Conservation (phyloP, 164 flowering plant genomes). For the Cinnamomum chago region DNA sequence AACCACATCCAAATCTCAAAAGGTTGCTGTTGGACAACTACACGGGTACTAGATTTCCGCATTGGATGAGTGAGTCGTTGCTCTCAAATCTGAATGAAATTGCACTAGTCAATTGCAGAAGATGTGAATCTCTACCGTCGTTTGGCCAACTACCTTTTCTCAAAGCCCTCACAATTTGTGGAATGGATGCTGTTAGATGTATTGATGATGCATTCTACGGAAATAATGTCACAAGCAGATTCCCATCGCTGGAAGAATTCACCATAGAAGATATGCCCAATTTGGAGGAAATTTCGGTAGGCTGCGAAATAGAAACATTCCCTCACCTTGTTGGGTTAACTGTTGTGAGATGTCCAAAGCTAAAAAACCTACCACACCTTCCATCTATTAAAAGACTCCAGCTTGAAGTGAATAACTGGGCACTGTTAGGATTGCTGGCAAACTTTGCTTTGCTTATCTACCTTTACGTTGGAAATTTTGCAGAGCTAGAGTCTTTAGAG, state of each 20-base stretch:
- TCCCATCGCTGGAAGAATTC: slow-evolving; percentile 2
- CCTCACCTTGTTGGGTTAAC: not conserved
- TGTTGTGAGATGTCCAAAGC: not conserved
- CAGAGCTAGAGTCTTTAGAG: not conserved
- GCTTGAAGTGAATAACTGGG: not conserved
- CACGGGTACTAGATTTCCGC: slow-evolving; percentile 18
- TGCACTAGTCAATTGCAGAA: slow-evolving; percentile 15
- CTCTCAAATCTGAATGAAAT: slow-evolving; percentile 12
- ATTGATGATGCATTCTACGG: not conserved
- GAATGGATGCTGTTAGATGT: slow-evolving; percentile 1
- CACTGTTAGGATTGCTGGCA: not conserved
- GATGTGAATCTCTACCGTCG: slow-evolving; percentile 13
- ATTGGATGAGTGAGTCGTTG: slow-evolving; percentile 10
- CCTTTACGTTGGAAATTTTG: not conserved
- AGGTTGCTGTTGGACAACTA: slow-evolving; percentile 12
- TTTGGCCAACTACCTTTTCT: slow-evolving; percentile 22
- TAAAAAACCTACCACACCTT: not conserved
- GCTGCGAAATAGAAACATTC: not conserved
- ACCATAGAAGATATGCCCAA: not conserved
- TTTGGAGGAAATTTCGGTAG: not conserved
- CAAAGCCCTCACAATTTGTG: slow-evolving; percentile 1
- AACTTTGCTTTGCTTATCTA: not conserved
- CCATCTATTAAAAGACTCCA: not conserved
- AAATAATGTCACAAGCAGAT: not conserved
- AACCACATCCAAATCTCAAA: slow-evolving; percentile 22